phyloP scores from a whole-genome alignment of 2,329 filamentous ascomycete species.

The Pseudocercospora crystallina region DNA sequence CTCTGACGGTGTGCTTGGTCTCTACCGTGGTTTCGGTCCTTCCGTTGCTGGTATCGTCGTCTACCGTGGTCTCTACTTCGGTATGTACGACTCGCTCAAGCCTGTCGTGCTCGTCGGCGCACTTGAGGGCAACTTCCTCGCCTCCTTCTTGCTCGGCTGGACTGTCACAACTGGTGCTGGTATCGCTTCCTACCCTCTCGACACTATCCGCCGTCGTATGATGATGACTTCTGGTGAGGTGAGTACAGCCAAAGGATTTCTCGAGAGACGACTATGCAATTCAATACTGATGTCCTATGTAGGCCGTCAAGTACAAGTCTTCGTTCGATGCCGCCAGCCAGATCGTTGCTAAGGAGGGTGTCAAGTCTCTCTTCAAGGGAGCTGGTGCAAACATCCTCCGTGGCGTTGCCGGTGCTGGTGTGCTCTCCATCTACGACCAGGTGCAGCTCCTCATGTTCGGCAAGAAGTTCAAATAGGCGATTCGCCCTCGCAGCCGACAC shows the following conservation, averaged over 20 bases:
- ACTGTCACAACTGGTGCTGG: slow-evolving; percentile 99
- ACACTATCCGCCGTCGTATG: slow-evolving; percentile 99
- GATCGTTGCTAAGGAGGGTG: slow-evolving; percentile 96
- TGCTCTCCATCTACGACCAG: slow-evolving; percentile 99
- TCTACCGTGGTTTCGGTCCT: slow-evolving; percentile 99
- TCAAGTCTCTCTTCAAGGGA: slow-evolving; percentile 99
- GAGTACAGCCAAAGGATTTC: slow-evolving; percentile 33
- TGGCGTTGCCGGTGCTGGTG: slow-evolving; percentile 99
- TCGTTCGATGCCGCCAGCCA: slow-evolving; percentile 93
- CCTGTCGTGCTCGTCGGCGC: slow-evolving; percentile 87
- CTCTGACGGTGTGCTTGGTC: slow-evolving; percentile 97
- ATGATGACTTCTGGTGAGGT: slow-evolving; percentile 94
- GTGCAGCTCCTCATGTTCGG: slow-evolving; percentile 99
- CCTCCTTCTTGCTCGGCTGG: slow-evolving; percentile 98
- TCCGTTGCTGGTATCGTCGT: slow-evolving; percentile 98
- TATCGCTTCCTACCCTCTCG: slow-evolving; percentile 99
- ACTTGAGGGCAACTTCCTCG: slow-evolving; percentile 98
- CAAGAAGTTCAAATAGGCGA: slow-evolving; percentile 85
- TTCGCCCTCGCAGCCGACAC: slow-evolving; percentile 21
- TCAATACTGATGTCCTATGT: slow-evolving; percentile 25
- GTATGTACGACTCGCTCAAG: slow-evolving; percentile 99
- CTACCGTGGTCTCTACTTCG: slow-evolving; percentile 99
- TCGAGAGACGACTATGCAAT: slow-evolving; percentile 4
- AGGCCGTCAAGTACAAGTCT: slow-evolving; percentile 99
- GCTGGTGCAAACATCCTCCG: slow-evolving; percentile 99